Percentiles rank a stretch among this genome's conserved stretches.
These are phyloP conservation scores for Malassezia slooffiae DNA, from an alignment of 1,284 basidiomycete species.

Conservation along the genomic window DNA sequence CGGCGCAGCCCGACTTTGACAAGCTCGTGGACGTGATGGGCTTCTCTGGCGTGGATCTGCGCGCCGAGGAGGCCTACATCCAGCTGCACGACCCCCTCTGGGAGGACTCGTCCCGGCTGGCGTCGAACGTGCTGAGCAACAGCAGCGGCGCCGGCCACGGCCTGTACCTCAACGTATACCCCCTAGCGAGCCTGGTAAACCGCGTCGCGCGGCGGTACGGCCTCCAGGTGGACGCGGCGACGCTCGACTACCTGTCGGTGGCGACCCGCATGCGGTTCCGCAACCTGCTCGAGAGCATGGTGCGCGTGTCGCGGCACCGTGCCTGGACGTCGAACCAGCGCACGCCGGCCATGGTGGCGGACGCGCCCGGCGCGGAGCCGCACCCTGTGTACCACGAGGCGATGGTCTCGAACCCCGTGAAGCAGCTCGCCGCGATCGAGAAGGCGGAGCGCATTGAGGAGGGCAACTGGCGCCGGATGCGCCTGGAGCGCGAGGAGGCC, in stretches of 20 bases:
- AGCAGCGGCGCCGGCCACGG: constrained; percentile 21
- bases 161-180: constrained; percentile 35
- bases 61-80: constrained; percentile 38
- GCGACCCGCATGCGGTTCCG: constrained; percentile 36
- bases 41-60: constrained; percentile 34
- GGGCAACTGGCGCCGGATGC: constrained; percentile 24
- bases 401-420: constrained; percentile 28
- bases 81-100: constrained; percentile 22
- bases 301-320: constrained; percentile 37
- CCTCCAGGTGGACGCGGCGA: constrained; percentile 36
- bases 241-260: constrained; percentile 40
- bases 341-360: constrained; percentile 23
- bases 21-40: constrained; percentile 39
- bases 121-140: constrained; percentile 9
- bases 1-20: constrained; percentile 16
- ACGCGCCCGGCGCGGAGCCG: not conserved
- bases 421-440: constrained; percentile 42
- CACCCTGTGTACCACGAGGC: constrained; percentile 36
- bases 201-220: constrained; percentile 25
- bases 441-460: constrained; percentile 39
- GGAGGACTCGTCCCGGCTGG: constrained; percentile 18
- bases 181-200: constrained; percentile 35
- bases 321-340: constrained; percentile 40
- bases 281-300: constrained; percentile 41
- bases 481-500: constrained; percentile 31